Percentiles rank a stretch among this genome's conserved stretches.
These are phyloP conservation scores for Parastagonospora nodorum DNA, from an alignment of 2,329 filamentous ascomycete species.

Conservation along the genomic window DNA sequence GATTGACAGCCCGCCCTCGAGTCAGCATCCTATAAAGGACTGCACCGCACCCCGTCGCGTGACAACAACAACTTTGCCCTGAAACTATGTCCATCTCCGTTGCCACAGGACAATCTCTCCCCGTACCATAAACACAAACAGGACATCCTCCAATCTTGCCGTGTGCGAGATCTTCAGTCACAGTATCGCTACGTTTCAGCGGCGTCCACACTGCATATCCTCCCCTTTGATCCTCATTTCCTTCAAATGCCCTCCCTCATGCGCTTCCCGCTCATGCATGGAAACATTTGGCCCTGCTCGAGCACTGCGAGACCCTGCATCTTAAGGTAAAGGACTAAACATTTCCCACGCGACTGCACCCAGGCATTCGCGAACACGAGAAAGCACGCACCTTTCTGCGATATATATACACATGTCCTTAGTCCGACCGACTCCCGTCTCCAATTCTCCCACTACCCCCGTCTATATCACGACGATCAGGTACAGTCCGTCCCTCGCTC, in stretches of 20 bases:
- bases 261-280: background rate
- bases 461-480: slow-evolving; percentile 20
- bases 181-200: background rate
- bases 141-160: background rate
- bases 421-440: slow-evolving; percentile 7
- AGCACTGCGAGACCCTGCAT: background rate
- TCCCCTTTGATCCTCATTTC: background rate
- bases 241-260: background rate
- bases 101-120: slow-evolving; percentile 6
- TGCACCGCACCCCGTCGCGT: slow-evolving; percentile 8
- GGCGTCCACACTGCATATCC: background rate
- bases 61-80: slow-evolving; percentile 22
- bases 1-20: slow-evolving; percentile 16
- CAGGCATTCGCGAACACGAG: background rate
- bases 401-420: slow-evolving; percentile 15
- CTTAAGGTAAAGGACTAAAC: background rate
- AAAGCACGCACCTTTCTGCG: slow-evolving; percentile 3
- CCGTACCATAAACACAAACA: background rate
- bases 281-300: background rate
- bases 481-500: slow-evolving; percentile 12
- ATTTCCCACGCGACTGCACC: slow-evolving; percentile 13
- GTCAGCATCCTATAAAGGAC: slow-evolving; percentile 16
- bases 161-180: background rate
- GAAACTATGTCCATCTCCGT: slow-evolving; percentile 25
- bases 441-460: slow-evolving; percentile 10